Evolutionary conservation across 2,329 filamentous ascomycete species (phyloP).

Genomic region (Fusarium cyanostomum): DNA sequence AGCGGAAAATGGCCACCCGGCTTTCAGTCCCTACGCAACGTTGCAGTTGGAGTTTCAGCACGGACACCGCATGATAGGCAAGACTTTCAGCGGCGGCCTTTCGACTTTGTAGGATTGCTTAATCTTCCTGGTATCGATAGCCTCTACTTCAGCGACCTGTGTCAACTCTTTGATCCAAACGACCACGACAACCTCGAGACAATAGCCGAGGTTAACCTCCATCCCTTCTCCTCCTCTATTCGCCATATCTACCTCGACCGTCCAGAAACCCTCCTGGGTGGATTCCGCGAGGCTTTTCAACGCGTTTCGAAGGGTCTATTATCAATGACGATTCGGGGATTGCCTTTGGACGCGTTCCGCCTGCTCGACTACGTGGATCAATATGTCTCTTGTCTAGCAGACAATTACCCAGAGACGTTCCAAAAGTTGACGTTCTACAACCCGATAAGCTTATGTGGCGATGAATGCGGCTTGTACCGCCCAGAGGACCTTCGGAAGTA

Average conservation of each 20-base stretch:
- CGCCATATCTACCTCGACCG: slow-evolving; percentile 18
- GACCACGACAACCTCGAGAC: background rate
- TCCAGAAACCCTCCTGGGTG: background rate
- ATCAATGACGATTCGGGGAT: slow-evolving; percentile 5
- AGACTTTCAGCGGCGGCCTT: background rate
- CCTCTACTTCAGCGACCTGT: slow-evolving; percentile 10
- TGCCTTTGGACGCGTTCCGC: accelerated
- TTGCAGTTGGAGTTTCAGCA: slow-evolving; percentile 5
- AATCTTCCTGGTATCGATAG: slow-evolving; percentile 8
- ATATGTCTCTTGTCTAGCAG: background rate
- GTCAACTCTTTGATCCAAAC: background rate
- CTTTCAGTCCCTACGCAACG: slow-evolving; percentile 15
- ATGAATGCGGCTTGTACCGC: background rate
- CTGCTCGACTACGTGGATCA: background rate
- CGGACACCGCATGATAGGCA: background rate
- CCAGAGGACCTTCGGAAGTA: background rate
- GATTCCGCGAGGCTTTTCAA: background rate
- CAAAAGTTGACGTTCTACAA: slow-evolving; percentile 21
- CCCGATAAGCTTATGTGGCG: background rate
- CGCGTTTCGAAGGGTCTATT: background rate
- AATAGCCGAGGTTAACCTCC: background rate
- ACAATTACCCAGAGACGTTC: background rate
- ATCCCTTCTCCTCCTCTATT: slow-evolving; percentile 8
- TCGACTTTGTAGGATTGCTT: background rate
- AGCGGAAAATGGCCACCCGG: slow-evolving; percentile 17